Percentiles rank a stretch among this genome's conserved stretches.
Conservation (phyloP, 345 rosid genomes). For the Eucalyptus curtisii region DNA sequence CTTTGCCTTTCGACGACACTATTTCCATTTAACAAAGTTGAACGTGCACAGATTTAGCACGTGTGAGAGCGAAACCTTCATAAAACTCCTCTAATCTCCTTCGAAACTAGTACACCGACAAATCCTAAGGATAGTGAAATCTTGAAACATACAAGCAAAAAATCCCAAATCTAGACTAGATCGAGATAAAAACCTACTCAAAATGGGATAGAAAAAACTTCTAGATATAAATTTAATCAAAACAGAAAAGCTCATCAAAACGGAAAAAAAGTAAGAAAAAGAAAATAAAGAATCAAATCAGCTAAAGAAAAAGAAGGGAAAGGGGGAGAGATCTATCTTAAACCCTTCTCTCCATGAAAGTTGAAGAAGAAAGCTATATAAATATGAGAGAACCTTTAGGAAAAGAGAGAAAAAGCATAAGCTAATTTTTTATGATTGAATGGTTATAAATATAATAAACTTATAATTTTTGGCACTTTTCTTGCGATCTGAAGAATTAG, state of each 20-base stretch:
- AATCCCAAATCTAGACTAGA: background rate
- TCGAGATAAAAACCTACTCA: background rate
- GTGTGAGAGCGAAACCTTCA: accelerated
- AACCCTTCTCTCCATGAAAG: background rate
- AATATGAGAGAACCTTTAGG: too few relatives aligned
- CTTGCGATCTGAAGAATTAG: background rate
- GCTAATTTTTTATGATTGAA: background rate
- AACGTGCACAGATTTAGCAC: accelerated
- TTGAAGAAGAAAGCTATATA: background rate
- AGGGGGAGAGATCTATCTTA: background rate
- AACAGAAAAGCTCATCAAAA: background rate
- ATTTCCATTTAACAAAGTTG: too few relatives aligned
- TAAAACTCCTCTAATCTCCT: too few relatives aligned
- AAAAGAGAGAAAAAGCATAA: too few relatives aligned
- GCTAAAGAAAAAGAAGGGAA: background rate
- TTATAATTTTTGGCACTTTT: background rate
- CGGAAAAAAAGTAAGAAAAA: background rate
- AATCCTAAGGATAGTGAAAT: too few relatives aligned
- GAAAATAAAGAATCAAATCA: background rate
- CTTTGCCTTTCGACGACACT: too few relatives aligned
- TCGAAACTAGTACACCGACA: background rate
- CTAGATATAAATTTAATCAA: background rate
- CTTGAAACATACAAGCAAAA: background rate
- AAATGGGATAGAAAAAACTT: background rate
- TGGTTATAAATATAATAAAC: too few relatives aligned